Evolutionary conservation across 208 protist species (phyloP).

Genomic region (Phytomonas serpens): DNA sequence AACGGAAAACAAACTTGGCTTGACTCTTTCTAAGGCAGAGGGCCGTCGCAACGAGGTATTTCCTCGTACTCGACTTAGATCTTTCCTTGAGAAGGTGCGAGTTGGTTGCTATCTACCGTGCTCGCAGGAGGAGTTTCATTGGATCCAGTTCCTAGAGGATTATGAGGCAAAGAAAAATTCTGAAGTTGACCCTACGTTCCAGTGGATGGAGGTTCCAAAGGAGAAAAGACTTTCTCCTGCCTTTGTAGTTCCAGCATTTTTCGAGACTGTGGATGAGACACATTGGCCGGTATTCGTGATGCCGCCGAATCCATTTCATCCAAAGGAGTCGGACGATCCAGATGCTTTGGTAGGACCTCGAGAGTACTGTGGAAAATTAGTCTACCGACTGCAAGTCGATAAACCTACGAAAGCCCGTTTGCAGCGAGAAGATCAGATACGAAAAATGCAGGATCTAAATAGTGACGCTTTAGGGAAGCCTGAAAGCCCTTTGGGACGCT

Average conservation of each 20-base stretch:
- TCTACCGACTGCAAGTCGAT: constrained; percentile 53
- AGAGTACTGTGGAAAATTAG: constrained; percentile 47
- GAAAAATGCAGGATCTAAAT: constrained; percentile 17
- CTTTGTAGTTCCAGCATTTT: constrained; percentile 8
- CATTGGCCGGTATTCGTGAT: constrained; percentile 23
- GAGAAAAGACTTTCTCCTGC: constrained; percentile 16
- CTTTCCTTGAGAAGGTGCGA: constrained; percentile 46
- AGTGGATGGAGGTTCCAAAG: constrained; percentile 22
- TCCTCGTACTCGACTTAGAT: constrained; percentile 26
- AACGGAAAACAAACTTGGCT: constrained; percentile 42
- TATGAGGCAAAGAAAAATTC: constrained; percentile 32
- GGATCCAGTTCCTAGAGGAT: constrained; percentile 52
- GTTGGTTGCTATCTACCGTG: constrained; percentile 73
- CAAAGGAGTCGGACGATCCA: constrained; percentile 18
- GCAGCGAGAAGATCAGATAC: constrained; percentile 33
- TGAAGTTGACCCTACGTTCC: constrained; percentile 46
- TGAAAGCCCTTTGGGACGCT: constrained; percentile 24
- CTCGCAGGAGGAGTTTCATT: constrained; percentile 27
- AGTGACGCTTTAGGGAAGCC: constrained; percentile 14
- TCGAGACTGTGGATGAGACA: constrained; percentile 19
- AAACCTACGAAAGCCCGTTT: constrained; percentile 37
- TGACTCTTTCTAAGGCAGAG: constrained; percentile 52
- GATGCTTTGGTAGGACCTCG: constrained; percentile 60
- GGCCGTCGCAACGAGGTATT: constrained; percentile 37
- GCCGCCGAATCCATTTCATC: constrained; percentile 15